A percentile compares a stretch with the other conserved stretches of the same genome.
Conservation (phyloP, 2,329 filamentous ascomycete species). For the Nothomitra cinnamomea region DNA sequence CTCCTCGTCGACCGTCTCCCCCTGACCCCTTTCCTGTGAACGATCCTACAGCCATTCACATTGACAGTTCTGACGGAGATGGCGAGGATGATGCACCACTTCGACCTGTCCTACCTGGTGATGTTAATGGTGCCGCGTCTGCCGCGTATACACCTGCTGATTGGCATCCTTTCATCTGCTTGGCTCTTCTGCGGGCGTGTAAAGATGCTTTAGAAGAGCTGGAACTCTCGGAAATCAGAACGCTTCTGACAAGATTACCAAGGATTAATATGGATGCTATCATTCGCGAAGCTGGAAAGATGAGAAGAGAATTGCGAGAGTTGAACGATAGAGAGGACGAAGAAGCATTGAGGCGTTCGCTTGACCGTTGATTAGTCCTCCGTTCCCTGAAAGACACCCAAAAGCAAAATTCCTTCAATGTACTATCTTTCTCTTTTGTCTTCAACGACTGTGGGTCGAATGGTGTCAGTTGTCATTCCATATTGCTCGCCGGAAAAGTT, state of each 20-base stretch:
- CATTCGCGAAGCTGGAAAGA: conserved; percentile 7
- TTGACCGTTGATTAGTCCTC: no score
- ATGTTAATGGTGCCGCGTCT: conserved; percentile 1
- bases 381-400: neutral
- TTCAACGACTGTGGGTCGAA: no score
- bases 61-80: conserved; percentile 8
- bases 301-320: conserved; percentile 2
- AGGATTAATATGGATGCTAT: conserved; percentile 11
- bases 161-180: conserved; percentile 11
- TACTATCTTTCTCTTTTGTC: neutral
- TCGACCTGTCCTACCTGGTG: neutral
- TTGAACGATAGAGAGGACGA: neutral
- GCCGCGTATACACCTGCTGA: conserved; percentile 12
- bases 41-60: neutral
- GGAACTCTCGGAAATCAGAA: conserved; percentile 11
- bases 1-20: neutral
- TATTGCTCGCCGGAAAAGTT: no score
- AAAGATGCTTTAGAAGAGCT: conserved; percentile 11
- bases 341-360: neutral
- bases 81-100: conserved; percentile 6
- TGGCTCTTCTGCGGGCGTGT: conserved; percentile 10
- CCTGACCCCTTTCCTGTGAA: neutral
- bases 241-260: conserved; percentile 10
- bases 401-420: neutral
- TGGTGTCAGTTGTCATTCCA: no score